Evolutionary conservation across 768 basidiomycete species (phyloP).

Genomic region (Hericium rajendrae): DNA sequence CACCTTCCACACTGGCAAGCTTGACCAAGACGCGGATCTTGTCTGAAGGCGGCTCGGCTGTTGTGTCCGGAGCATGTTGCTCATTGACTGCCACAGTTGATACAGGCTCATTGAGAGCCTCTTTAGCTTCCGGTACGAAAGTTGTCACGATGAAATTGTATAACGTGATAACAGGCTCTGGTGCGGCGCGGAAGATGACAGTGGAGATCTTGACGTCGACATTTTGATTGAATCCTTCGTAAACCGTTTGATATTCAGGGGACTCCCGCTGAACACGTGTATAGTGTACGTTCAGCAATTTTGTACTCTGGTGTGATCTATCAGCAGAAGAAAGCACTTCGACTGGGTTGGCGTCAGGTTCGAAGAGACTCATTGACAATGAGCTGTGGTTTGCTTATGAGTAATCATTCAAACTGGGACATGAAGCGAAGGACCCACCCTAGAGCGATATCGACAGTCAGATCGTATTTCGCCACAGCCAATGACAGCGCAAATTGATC

Average conservation of each 20-base stretch:
- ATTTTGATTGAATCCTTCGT: slow-evolving; percentile 82
- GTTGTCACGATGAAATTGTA: slow-evolving; percentile 99
- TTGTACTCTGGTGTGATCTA: slow-evolving; percentile 33
- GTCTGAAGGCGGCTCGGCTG: slow-evolving; percentile 9
- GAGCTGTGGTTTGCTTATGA: slow-evolving; percentile 35
- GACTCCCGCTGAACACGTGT: slow-evolving; percentile 71
- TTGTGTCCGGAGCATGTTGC: not conserved
- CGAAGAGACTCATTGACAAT: slow-evolving; percentile 65
- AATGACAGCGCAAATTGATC: slow-evolving; percentile 72
- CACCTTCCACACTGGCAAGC: slow-evolving; percentile 77
- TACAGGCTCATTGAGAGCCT: slow-evolving; percentile 2
- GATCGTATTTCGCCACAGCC: slow-evolving; percentile 70
- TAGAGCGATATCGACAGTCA: slow-evolving; percentile 78
- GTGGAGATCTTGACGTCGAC: slow-evolving; percentile 86
- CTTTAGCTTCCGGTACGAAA: slow-evolving; percentile 52
- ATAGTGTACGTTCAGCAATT: slow-evolving; percentile 76
- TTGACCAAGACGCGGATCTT: slow-evolving; percentile 79
- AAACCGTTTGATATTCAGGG: slow-evolving; percentile 70
- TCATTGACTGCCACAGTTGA: not conserved
- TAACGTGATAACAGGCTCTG: slow-evolving; percentile 81
- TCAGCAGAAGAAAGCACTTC: slow-evolving; percentile 57
- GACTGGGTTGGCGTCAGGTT: slow-evolving; percentile 42
- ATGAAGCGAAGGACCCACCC: slow-evolving; percentile 33
- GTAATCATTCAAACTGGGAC: not conserved
- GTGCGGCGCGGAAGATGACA: slow-evolving; percentile 78